Conservation (phyloP, 2,329 filamentous ascomycete species). For the Calcarisporium arbuscula region DNA sequence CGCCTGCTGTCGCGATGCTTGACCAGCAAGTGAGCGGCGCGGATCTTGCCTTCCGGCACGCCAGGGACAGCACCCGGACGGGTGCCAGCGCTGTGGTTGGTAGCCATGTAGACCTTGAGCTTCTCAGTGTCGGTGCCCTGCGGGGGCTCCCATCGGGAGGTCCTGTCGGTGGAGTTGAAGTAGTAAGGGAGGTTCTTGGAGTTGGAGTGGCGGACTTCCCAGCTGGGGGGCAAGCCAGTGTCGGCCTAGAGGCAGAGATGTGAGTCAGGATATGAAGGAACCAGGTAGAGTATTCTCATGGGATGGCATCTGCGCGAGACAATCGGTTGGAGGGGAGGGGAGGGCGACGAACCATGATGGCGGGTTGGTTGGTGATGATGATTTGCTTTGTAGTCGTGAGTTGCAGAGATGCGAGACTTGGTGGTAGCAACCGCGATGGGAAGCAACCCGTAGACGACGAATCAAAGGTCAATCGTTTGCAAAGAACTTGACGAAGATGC, state of each 20-base stretch:
- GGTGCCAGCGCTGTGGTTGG: slow-evolving; percentile 63
- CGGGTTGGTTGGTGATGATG: slow-evolving; percentile 1
- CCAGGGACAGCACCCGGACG: slow-evolving; percentile 30
- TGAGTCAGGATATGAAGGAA: too few relatives aligned
- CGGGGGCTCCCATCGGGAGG: slow-evolving; percentile 94
- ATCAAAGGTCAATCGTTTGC: too few relatives aligned
- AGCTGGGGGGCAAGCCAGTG: slow-evolving; percentile 74
- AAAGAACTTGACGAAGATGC: too few relatives aligned
- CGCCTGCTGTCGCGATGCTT: slow-evolving; percentile 88
- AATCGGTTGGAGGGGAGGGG: not conserved
- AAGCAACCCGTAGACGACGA: too few relatives aligned
- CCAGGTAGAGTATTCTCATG: too few relatives aligned
- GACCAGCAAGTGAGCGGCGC: slow-evolving; percentile 84
- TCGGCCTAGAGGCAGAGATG: slow-evolving; percentile 45
- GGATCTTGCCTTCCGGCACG: slow-evolving; percentile 72
- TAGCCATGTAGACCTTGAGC: slow-evolving; percentile 90
- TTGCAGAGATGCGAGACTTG: too few relatives aligned
- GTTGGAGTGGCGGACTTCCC: slow-evolving; percentile 97
- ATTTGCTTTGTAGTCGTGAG: too few relatives aligned
- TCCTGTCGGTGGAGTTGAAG: slow-evolving; percentile 81
- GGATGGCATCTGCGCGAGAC: too few relatives aligned
- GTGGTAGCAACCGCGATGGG: too few relatives aligned
- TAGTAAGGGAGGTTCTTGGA: slow-evolving; percentile 99
- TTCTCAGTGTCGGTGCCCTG: slow-evolving; percentile 81
- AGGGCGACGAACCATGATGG: slow-evolving; percentile 1